Conservation (phyloP, 1,284 basidiomycete genomes). For the Wallemia hederae region DNA sequence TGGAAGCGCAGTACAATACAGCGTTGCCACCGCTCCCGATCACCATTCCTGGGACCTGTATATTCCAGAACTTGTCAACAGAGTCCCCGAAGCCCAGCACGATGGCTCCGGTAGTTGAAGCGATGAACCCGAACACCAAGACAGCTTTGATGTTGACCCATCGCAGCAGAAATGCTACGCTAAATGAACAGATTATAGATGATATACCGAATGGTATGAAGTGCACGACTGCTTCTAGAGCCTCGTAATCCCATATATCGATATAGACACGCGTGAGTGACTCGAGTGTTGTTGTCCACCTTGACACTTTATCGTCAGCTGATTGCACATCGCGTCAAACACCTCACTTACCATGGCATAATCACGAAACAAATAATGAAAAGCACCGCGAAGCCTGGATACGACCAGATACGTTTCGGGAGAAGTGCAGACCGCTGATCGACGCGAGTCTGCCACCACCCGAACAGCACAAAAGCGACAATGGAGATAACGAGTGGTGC, state of each 20-base stretch:
- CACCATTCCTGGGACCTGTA: neutral
- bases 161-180: too few species aligned
- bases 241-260: too few species aligned
- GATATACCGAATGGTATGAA: too few species aligned
- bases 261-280: too few species aligned
- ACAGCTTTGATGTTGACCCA: neutral
- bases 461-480: constrained; percentile 16
- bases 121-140: neutral
- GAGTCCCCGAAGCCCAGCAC: neutral
- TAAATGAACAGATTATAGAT: too few species aligned
- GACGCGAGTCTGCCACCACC: constrained; percentile 19
- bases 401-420: neutral
- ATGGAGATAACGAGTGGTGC: constrained; percentile 21
- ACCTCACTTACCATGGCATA: neutral
- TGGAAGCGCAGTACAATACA: neutral
- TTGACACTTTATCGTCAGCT: too few species aligned
- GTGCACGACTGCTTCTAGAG: too few species aligned
- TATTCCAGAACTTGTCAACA: neutral
- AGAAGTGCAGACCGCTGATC: neutral
- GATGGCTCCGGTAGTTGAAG: neutral
- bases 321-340: too few species aligned
- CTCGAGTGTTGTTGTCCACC: too few species aligned
- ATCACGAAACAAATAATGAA: neutral
- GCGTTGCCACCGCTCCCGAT: neutral
- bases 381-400: neutral